These are phyloP conservation scores for Kodamaea sagamina DNA, from an alignment of 805 yeast genomes.

Conservation along the genomic window DNA sequence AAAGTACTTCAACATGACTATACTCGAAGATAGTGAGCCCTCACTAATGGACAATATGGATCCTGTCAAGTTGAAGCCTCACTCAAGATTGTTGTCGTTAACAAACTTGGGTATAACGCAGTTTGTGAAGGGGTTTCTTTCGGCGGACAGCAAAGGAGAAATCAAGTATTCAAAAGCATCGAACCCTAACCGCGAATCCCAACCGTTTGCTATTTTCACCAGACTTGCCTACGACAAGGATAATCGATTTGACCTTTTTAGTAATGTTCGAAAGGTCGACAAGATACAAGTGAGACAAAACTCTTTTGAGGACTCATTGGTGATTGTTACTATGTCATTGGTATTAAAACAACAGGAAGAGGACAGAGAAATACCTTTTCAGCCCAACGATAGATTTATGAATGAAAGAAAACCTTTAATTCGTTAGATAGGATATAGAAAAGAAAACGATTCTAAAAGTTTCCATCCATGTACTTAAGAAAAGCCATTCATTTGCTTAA, in stretches of 20 bases:
- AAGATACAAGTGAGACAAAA: constrained; percentile 2
- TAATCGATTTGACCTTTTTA: not conserved
- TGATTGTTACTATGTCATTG: constrained; percentile 13
- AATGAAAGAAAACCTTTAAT: too few species aligned
- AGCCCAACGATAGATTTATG: too few species aligned
- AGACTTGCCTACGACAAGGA: not conserved
- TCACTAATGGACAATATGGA: constrained; percentile 11
- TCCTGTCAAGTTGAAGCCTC: not conserved
- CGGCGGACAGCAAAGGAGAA: constrained; percentile 5
- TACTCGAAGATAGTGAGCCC: constrained; percentile 14
- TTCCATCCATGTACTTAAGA: too few species aligned
- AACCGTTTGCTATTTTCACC: not conserved
- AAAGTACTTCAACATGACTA: constrained; percentile 11
- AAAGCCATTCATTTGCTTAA: too few species aligned
- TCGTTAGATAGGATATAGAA: too few species aligned
- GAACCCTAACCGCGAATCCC: constrained; percentile 1
- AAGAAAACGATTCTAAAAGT: too few species aligned
- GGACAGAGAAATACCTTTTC: not conserved
- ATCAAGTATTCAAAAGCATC: constrained; percentile 7
- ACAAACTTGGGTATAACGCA: not conserved
- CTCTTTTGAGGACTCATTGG: constrained; percentile 10
- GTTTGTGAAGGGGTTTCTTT: constrained; percentile 8
- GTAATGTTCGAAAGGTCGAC: constrained; percentile 11
- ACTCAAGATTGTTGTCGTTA: not conserved
- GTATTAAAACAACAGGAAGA: constrained; percentile 14